These are phyloP conservation scores for Amauroascus niger DNA, from an alignment of 2,329 filamentous ascomycete species.

Conservation along the genomic window DNA sequence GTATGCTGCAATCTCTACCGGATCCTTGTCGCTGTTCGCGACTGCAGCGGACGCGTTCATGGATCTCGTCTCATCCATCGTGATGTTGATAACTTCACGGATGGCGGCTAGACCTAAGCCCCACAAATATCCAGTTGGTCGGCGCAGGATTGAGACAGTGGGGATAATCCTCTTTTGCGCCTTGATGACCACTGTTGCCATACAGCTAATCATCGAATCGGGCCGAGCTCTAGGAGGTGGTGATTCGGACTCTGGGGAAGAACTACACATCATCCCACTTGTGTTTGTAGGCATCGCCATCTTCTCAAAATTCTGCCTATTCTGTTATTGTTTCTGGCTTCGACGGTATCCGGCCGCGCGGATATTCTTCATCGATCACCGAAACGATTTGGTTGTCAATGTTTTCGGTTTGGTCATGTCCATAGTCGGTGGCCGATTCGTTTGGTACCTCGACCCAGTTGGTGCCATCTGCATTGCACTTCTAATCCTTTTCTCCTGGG, in stretches of 20 bases:
- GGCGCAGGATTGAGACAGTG: constrained; percentile 54
- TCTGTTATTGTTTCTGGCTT: constrained; percentile 19
- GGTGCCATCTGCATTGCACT: constrained; percentile 53
- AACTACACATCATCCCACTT: constrained; percentile 47
- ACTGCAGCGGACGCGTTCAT: constrained; percentile 59
- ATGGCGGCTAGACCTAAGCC: constrained; percentile 51
- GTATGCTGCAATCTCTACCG: constrained; percentile 49
- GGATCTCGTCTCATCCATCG: constrained; percentile 54
- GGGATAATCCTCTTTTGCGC: constrained; percentile 58
- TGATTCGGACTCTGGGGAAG: constrained; percentile 32
- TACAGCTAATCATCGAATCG: constrained; percentile 53
- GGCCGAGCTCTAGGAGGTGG: constrained; percentile 43
- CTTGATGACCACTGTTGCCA: constrained; percentile 56
- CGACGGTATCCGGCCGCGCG: constrained; percentile 18
- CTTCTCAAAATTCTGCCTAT: constrained; percentile 24
- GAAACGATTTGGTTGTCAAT: constrained; percentile 50
- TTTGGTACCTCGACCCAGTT: constrained; percentile 54
- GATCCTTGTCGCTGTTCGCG: constrained; percentile 53
- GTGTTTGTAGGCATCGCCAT: constrained; percentile 43
- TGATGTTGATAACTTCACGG: constrained; percentile 52
- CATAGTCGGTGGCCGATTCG: constrained; percentile 41
- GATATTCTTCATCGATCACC: constrained; percentile 41
- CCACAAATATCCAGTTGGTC: constrained; percentile 54
- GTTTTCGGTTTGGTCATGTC: constrained; percentile 49
- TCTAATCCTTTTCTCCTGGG: constrained; percentile 54